Conservation (phyloP, 2,329 filamentous ascomycete genomes). For the Scleromitrula shiraiana region DNA sequence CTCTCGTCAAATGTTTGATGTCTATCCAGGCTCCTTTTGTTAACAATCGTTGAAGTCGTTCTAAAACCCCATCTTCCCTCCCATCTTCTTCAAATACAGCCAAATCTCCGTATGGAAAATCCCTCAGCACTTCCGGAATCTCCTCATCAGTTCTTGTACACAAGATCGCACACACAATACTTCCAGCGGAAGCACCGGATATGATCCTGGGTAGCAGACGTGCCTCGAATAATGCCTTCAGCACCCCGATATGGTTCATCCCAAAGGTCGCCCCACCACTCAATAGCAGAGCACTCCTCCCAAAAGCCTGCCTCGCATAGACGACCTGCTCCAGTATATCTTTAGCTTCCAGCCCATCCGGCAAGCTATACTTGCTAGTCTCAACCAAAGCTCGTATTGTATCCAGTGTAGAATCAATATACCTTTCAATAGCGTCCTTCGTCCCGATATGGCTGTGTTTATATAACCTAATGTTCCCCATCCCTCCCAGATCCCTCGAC, state of each 20-base stretch:
- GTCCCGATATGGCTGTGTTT: slow-evolving; percentile 79
- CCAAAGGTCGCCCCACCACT: slow-evolving; percentile 65
- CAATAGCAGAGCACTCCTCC: slow-evolving; percentile 56
- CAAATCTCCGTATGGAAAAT: slow-evolving; percentile 55
- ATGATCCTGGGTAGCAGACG: slow-evolving; percentile 59
- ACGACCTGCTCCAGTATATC: slow-evolving; percentile 53
- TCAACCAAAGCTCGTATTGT: slow-evolving; percentile 68
- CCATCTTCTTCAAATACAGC: slow-evolving; percentile 53
- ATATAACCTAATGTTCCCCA: slow-evolving; percentile 78
- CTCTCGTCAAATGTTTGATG: slow-evolving; percentile 69
- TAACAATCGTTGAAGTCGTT: slow-evolving; percentile 63
- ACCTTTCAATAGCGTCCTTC: slow-evolving; percentile 77
- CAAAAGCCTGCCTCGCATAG: slow-evolving; percentile 54
- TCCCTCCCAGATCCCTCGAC: slow-evolving; percentile 73
- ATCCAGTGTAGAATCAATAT: slow-evolving; percentile 70
- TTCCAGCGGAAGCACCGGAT: slow-evolving; percentile 61
- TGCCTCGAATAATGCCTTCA: slow-evolving; percentile 57
- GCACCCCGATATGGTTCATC: slow-evolving; percentile 64
- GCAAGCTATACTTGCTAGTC: slow-evolving; percentile 39
- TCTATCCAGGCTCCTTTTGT: slow-evolving; percentile 83
- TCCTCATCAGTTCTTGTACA: slow-evolving; percentile 57
- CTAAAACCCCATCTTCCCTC: slow-evolving; percentile 55
- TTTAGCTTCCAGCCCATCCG: slow-evolving; percentile 45
- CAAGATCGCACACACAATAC: slow-evolving; percentile 58
- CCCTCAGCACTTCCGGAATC: slow-evolving; percentile 47